phyloP scores from a whole-genome alignment of 1,139 yeast species.

The Kluyveromyces marxianus region DNA sequence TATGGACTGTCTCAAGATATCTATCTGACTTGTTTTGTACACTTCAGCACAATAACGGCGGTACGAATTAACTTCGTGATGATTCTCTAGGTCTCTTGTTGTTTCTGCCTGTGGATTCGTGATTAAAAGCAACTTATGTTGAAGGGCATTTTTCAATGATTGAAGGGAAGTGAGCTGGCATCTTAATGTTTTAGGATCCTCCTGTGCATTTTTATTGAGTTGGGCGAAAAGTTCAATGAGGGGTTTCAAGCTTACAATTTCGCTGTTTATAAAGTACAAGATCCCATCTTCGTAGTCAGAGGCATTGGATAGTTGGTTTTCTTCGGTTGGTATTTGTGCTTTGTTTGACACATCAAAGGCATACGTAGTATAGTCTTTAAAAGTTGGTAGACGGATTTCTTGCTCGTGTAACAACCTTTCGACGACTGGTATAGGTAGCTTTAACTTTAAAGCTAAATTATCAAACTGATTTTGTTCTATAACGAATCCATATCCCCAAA shows the following conservation, averaged over 20 bases:
- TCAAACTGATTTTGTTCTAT: conserved; percentile 56
- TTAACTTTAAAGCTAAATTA: conserved; percentile 49
- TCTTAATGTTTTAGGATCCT: conserved; percentile 39
- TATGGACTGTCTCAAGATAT: conserved; percentile 17
- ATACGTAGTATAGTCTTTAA: conserved; percentile 34
- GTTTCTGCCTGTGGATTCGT: background rate
- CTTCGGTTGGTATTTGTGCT: background rate
- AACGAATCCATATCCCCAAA: conserved; percentile 60
- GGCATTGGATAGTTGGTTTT: conserved; percentile 16
- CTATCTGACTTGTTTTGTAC: conserved; percentile 21
- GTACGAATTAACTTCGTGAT: conserved; percentile 6
- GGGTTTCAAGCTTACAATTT: conserved; percentile 20
- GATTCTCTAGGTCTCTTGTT: conserved; percentile 5
- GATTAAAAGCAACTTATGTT: conserved; percentile 13
- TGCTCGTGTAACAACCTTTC: conserved; percentile 30
- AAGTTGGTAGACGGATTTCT: conserved; percentile 42
- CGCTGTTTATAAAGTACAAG: conserved; percentile 36
- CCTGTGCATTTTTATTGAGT: conserved; percentile 41
- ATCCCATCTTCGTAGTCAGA: conserved; percentile 34
- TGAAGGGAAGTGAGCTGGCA: conserved; percentile 54
- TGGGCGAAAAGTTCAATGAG: conserved; percentile 46
- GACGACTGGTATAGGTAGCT: conserved; percentile 34
- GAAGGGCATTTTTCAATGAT: conserved; percentile 21
- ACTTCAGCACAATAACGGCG: conserved; percentile 17
- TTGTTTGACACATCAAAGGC: conserved; percentile 27